Base-by-base conservation (phyloP, 2,329 filamentous ascomycete species). In the Aureobasidium sp. region DNA sequence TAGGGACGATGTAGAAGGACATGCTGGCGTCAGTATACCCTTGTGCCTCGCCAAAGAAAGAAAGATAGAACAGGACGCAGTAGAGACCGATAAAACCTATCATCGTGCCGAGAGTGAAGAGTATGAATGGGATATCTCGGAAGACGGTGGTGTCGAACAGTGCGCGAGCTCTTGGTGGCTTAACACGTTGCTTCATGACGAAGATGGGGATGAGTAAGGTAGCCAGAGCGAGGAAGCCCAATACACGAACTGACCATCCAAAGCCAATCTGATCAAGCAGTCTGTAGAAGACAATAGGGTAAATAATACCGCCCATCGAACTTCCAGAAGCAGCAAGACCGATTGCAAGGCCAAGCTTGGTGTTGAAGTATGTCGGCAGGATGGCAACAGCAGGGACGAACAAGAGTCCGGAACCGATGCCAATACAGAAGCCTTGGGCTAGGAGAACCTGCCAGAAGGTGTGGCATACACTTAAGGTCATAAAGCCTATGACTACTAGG, bases 391-490 rank as follows among this genome's bases (percentile, higher is more conserved):
- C 78, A 0, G 86, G 84, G 0, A 84, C 75, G 23, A 79, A 76
- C 8, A 85, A 70, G 4, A 86, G 72, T 0, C 80, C 81, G 68
- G 79, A 81, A 3, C 74, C 70, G 0, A 76, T 60, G 1, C 85
- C 84, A 45, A 80, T 74, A 3, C 85, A 71, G 2, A 87, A 70
- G 3, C 82, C 84, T 65, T 87, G 85, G 0, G 78, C 78, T 11
- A 87, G 81, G 75, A 87, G 82, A 69, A 87, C 79, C 13, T 87
- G 84, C 76, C 80, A 88, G 69, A 86, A 87, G 33, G 77, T 65
- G 4, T 72, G 78, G 69, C 82, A 85, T 8, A 80, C 69, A 64
- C 78, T 81, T 3, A 75, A 72, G 77, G 85, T 81, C 70, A 88
- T 82, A 67, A 78, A 67, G 5, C 76, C 64, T 2, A 74, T 5